A percentile compares a stretch with the other conserved stretches of the same genome.
Evolutionary conservation across 2,329 filamentous ascomycete species (phyloP).

Genomic region (Penicillium corylophilum): DNA sequence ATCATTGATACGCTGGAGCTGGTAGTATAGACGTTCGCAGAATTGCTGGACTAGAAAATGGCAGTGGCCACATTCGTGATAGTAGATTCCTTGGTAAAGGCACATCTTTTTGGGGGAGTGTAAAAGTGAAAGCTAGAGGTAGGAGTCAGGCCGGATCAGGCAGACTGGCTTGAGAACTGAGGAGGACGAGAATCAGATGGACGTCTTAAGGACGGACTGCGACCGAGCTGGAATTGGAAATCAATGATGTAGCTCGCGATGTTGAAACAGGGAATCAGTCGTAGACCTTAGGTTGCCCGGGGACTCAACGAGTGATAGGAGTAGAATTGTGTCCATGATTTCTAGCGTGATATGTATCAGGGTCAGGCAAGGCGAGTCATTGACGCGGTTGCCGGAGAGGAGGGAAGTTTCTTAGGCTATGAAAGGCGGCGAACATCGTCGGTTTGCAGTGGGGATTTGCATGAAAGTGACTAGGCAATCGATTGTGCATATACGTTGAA

Average conservation of each 20-base stretch:
- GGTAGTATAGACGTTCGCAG: constrained; percentile 23
- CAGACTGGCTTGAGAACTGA: not conserved
- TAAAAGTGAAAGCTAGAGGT: too few species aligned
- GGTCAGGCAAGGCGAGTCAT: not conserved
- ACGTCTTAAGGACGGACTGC: too few species aligned
- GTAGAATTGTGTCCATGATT: not conserved
- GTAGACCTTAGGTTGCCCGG: too few species aligned
- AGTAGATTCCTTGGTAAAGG: constrained; percentile 22
- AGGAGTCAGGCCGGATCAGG: not conserved
- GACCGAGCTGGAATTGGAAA: too few species aligned
- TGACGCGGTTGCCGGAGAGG: not conserved
- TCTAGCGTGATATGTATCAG: not conserved
- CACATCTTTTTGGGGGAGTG: constrained; percentile 32
- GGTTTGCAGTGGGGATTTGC: not conserved
- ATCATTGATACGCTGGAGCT: constrained; percentile 34
- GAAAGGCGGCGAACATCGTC: not conserved
- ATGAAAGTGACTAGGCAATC: not conserved
- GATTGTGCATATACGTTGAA: not conserved
- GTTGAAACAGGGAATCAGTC: too few species aligned
- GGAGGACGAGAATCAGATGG: too few species aligned
- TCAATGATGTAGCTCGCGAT: too few species aligned
- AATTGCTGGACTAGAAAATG: constrained; percentile 21
- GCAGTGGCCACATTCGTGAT: constrained; percentile 27
- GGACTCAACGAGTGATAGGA: too few species aligned
- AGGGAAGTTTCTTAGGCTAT: not conserved